phyloP scores from a whole-genome alignment of 495 filamentous ascomycete genomes.

The Achaetomiella virescens region DNA sequence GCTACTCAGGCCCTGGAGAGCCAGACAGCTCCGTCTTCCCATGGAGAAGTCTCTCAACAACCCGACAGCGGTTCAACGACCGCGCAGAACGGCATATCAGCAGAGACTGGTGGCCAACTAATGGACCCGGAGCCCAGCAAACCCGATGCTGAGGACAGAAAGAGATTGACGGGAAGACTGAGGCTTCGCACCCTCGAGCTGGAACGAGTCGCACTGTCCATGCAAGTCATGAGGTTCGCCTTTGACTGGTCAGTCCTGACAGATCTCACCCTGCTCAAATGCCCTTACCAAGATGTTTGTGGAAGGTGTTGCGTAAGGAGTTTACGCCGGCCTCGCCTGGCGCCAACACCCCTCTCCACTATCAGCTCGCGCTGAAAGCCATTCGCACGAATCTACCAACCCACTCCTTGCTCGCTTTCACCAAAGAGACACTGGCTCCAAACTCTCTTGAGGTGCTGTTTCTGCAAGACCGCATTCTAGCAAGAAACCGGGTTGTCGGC shows the following conservation, averaged over 20 bases:
- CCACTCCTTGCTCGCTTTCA: constrained; percentile 66
- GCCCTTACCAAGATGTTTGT: constrained; percentile 71
- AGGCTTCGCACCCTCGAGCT: constrained; percentile 72
- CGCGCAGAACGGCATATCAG: neutral
- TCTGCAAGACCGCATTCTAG: constrained; percentile 62
- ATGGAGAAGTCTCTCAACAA: neutral
- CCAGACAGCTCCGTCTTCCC: neutral
- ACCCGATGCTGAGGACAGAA: constrained; percentile 9
- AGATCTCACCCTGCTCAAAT: constrained; percentile 77
- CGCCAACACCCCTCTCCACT: constrained; percentile 42
- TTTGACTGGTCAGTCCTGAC: constrained; percentile 77
- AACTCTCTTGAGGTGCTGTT: constrained; percentile 81
- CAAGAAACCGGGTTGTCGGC: constrained; percentile 28
- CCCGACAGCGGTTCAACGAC: neutral
- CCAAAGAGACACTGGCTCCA: constrained; percentile 79
- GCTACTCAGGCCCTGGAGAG: neutral
- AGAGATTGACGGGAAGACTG: constrained; percentile 47
- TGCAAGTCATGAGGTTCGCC: constrained; percentile 59
- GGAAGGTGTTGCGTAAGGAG: constrained; percentile 67
- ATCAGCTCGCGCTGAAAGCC: constrained; percentile 66
- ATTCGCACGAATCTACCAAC: constrained; percentile 83
- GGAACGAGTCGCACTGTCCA: constrained; percentile 70
- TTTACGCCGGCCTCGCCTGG: constrained; percentile 54
- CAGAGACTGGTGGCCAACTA: neutral
- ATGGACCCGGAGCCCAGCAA: neutral